phyloP scores from a whole-genome alignment of 2,329 filamentous ascomycete genomes.

The Beauveria sp. region DNA sequence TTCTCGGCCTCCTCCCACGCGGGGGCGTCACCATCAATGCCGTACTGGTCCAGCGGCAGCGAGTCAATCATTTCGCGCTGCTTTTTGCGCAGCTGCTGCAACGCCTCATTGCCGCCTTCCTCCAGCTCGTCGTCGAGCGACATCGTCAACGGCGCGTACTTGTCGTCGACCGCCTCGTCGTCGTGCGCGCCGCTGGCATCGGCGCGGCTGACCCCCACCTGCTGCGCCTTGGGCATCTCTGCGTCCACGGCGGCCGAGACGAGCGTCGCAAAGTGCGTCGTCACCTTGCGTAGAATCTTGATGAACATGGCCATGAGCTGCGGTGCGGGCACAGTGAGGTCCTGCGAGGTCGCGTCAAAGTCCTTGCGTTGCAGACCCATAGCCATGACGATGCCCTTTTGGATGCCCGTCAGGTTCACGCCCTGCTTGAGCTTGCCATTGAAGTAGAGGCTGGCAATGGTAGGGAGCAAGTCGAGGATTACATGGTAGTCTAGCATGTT shows the following conservation, averaged over 20 bases:
- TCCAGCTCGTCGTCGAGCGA: constrained; percentile 75
- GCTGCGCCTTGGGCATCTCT: constrained; percentile 51
- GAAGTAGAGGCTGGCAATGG: constrained; percentile 78
- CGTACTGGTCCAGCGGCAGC: constrained; percentile 69
- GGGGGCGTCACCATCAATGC: constrained; percentile 54
- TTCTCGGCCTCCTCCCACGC: constrained; percentile 68
- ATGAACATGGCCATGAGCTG: constrained; percentile 96
- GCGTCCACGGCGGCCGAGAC: constrained; percentile 67
- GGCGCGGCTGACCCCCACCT: constrained; percentile 49
- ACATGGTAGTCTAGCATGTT: constrained; percentile 98
- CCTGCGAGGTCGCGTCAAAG: constrained; percentile 70
- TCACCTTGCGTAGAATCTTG: constrained; percentile 87
- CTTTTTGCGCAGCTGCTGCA: constrained; percentile 64
- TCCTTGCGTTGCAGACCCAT: constrained; percentile 88
- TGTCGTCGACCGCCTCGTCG: constrained; percentile 57
- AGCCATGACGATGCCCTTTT: constrained; percentile 81
- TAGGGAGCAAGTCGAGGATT: constrained; percentile 85
- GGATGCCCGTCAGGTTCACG: constrained; percentile 71
- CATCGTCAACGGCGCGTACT: constrained; percentile 63
- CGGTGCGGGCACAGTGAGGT: constrained; percentile 63
- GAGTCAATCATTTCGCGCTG: constrained; percentile 86
- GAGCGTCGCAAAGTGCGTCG: constrained; percentile 65
- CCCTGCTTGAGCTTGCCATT: constrained; percentile 60
- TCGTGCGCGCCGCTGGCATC: constrained; percentile 60
- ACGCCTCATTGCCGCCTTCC: constrained; percentile 71